These are phyloP conservation scores for Cordyceps farinosa DNA, from an alignment of 2,329 filamentous ascomycete genomes.

Conservation along the genomic window DNA sequence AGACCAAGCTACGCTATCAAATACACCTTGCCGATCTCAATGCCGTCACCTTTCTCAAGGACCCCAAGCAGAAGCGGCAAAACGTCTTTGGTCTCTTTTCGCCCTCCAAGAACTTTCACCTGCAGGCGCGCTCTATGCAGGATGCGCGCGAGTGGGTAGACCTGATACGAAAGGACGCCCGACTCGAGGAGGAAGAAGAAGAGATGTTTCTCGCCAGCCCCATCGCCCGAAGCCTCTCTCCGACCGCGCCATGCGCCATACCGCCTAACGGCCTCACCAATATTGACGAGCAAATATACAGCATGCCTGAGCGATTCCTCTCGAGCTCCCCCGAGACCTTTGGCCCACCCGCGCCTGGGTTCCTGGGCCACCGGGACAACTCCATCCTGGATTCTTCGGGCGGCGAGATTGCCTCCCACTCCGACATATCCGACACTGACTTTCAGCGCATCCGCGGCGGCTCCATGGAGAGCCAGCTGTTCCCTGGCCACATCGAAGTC, in stretches of 20 bases:
- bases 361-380: slow-evolving; percentile 46
- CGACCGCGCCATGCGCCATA: slow-evolving; percentile 25
- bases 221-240: slow-evolving; percentile 46
- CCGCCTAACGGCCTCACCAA: slow-evolving; percentile 19
- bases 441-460: slow-evolving; percentile 45
- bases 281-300: slow-evolving; percentile 20
- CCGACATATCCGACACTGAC: slow-evolving; percentile 78
- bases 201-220: slow-evolving; percentile 74
- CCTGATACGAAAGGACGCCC: slow-evolving; percentile 71
- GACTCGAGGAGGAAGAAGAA: slow-evolving; percentile 84
- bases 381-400: slow-evolving; percentile 61
- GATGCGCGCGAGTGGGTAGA: slow-evolving; percentile 87
- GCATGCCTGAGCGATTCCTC: slow-evolving; percentile 41
- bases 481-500: slow-evolving; percentile 22
- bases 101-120: slow-evolving; percentile 84
- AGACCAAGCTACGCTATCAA: slow-evolving; percentile 84
- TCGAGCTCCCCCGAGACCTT: slow-evolving; percentile 62
- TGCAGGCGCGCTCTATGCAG: slow-evolving; percentile 68
- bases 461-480: slow-evolving; percentile 49
- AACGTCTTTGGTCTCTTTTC: slow-evolving; percentile 93
- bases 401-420: slow-evolving; percentile 72
- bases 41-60: slow-evolving; percentile 82
- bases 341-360: slow-evolving; percentile 32
- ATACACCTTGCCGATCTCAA: slow-evolving; percentile 86
- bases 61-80: slow-evolving; percentile 80